Evolutionary conservation across 371 early-diverging fungal species (phyloP).

Genomic region (Catenaria anguillulae): DNA sequence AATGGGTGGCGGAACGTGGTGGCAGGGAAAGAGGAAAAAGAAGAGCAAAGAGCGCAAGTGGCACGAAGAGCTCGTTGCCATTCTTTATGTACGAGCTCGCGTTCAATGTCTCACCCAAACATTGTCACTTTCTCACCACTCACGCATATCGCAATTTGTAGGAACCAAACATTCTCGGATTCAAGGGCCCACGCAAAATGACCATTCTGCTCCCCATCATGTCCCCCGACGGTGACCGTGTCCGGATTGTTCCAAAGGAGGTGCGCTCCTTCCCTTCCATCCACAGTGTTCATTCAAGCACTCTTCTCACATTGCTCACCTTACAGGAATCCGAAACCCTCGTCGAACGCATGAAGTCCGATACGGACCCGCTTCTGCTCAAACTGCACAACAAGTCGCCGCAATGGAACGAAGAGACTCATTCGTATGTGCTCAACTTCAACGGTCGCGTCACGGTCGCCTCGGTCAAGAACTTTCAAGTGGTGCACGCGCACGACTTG

Average conservation of each 20-base stretch:
- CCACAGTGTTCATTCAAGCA: not conserved
- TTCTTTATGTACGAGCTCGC: slow-evolving; percentile 66
- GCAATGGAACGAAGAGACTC: slow-evolving; percentile 44
- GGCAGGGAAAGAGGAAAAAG: slow-evolving; percentile 2
- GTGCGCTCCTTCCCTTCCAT: slow-evolving; percentile 15
- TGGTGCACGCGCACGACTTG: slow-evolving; percentile 81
- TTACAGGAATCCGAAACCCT: slow-evolving; percentile 31
- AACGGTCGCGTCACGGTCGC: slow-evolving; percentile 84
- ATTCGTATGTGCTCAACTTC: slow-evolving; percentile 89
- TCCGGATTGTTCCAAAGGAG: slow-evolving; percentile 37
- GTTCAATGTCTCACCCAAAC: not conserved
- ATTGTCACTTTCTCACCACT: not conserved
- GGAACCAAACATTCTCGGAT: slow-evolving; percentile 78
- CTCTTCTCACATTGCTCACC: not conserved
- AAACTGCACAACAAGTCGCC: slow-evolving; percentile 78
- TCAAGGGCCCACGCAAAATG: slow-evolving; percentile 87
- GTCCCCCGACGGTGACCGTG: slow-evolving; percentile 44
- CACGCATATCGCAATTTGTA: slow-evolving; percentile 22
- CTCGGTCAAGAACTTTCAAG: slow-evolving; percentile 95
- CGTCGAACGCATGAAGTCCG: slow-evolving; percentile 39
- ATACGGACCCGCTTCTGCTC: slow-evolving; percentile 43
- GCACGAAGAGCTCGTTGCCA: slow-evolving; percentile 59
- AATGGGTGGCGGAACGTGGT: not conserved
- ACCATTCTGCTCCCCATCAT: slow-evolving; percentile 62
- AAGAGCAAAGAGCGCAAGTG: slow-evolving; percentile 6